phyloP scores from a whole-genome alignment of 2,329 filamentous ascomycete species.

The Aurifilum marmelostoma region DNA sequence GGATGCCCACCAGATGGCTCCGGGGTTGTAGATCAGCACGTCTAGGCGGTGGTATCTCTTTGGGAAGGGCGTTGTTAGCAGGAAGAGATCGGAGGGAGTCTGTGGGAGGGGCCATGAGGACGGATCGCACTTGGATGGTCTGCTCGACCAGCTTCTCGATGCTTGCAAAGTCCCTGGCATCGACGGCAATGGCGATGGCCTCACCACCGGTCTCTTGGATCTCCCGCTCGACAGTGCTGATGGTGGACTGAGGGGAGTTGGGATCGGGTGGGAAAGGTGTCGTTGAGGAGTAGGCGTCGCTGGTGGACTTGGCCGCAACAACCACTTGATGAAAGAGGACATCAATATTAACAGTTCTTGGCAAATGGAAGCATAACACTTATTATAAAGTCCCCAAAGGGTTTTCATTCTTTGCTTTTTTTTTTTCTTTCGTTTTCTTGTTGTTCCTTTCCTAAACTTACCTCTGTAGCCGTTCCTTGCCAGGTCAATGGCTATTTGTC shows the following conservation, averaged over 20 bases:
- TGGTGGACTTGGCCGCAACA: constrained; percentile 76
- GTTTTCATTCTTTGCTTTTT: not conserved
- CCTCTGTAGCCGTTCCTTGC: constrained; percentile 72
- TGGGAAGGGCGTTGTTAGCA: not conserved
- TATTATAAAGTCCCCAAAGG: not conserved
- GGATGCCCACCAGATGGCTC: constrained; percentile 83
- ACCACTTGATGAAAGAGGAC: constrained; percentile 58
- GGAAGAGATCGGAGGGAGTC: too few relatives aligned
- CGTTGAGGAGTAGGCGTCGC: constrained; percentile 56
- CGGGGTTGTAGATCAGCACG: constrained; percentile 79
- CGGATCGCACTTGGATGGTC: constrained; percentile 50
- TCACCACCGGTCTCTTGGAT: constrained; percentile 67
- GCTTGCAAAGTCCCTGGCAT: constrained; percentile 67
- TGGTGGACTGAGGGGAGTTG: constrained; percentile 75
- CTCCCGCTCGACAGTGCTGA: constrained; percentile 78
- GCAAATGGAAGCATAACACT: not conserved
- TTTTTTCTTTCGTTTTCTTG: not conserved
- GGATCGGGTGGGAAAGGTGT: constrained; percentile 73
- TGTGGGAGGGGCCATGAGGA: too few relatives aligned
- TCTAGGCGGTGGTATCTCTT: constrained; percentile 67
- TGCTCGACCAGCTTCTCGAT: constrained; percentile 62
- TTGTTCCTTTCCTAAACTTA: constrained; percentile 39
- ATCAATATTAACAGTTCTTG: not conserved
- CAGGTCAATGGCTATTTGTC: constrained; percentile 78
- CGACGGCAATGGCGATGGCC: constrained; percentile 69